These are phyloP conservation scores for Acanthamoeba culbertsoni DNA, from an alignment of 208 protist species.

Conservation along the genomic window DNA sequence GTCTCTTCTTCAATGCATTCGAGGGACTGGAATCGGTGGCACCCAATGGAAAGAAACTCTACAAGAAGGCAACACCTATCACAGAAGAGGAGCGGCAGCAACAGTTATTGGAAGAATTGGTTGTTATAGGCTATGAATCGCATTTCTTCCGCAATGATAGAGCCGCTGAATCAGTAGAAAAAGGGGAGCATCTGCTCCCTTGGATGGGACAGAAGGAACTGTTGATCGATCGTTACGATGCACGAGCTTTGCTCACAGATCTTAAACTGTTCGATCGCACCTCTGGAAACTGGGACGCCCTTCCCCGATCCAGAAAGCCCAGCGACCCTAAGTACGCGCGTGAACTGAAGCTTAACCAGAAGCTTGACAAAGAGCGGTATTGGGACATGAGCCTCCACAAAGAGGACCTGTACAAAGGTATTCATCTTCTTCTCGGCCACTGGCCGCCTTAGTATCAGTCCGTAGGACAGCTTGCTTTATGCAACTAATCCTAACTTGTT, in stretches of 20 bases:
- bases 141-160: slow-evolving; percentile 24
- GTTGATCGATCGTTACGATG: slow-evolving; percentile 51
- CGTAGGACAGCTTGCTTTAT: not conserved
- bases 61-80: not conserved
- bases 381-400: slow-evolving; percentile 54
- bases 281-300: not conserved
- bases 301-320: not conserved
- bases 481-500: not conserved
- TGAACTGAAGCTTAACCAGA: not conserved
- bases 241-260: slow-evolving; percentile 11
- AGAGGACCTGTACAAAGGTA: slow-evolving; percentile 50
- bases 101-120: not conserved
- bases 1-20: slow-evolving; percentile 43
- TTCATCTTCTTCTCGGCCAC: not conserved
- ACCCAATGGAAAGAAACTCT: not conserved
- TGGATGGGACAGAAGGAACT: slow-evolving; percentile 36
- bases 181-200: not conserved
- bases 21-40: not conserved
- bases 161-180: not conserved
- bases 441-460: not conserved
- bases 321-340: slow-evolving; percentile 2
- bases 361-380: slow-evolving; percentile 10
- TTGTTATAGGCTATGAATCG: slow-evolving; percentile 20
- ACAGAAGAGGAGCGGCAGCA: not conserved
- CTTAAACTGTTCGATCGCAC: not conserved